A percentile compares a stretch with the other conserved stretches of the same genome.
phyloP scores from a whole-genome alignment of 2,329 filamentous ascomycete genomes.

The Orbilia oligospora region DNA sequence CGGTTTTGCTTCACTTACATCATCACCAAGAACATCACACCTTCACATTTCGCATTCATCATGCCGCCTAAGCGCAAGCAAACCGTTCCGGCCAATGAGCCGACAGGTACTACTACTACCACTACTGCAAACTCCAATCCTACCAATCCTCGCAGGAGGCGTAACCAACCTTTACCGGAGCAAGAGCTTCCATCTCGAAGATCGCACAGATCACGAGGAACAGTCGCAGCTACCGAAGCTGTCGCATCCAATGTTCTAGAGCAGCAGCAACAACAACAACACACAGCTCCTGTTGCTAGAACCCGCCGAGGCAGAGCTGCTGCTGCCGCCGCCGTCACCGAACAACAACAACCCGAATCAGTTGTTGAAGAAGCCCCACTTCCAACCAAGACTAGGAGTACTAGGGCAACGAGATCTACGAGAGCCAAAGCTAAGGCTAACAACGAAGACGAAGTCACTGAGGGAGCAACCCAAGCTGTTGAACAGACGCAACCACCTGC shows the following conservation, averaged over 20 bases:
- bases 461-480: background rate
- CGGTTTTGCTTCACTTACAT: background rate
- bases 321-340: background rate
- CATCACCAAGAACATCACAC: constrained; percentile 4
- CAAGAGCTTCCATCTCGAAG: constrained; percentile 10
- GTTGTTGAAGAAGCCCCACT: background rate
- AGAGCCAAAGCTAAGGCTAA: background rate
- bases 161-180: background rate
- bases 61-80: constrained; percentile 10
- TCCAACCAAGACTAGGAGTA: background rate
- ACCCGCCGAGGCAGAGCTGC: constrained; percentile 10
- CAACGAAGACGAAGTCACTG: background rate
- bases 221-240: constrained; percentile 14
- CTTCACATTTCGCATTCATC: background rate
- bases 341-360: background rate
- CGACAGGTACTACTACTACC: background rate
- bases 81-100: background rate
- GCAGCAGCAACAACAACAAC: background rate
- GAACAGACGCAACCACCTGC: background rate
- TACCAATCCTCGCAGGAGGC: background rate
- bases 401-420: background rate
- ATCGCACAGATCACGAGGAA: background rate
- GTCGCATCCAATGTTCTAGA: background rate
- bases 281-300: background rate
- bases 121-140: too few relatives aligned